Conservation (phyloP, 1,284 basidiomycete species). For the Naganishia cerealis region DNA sequence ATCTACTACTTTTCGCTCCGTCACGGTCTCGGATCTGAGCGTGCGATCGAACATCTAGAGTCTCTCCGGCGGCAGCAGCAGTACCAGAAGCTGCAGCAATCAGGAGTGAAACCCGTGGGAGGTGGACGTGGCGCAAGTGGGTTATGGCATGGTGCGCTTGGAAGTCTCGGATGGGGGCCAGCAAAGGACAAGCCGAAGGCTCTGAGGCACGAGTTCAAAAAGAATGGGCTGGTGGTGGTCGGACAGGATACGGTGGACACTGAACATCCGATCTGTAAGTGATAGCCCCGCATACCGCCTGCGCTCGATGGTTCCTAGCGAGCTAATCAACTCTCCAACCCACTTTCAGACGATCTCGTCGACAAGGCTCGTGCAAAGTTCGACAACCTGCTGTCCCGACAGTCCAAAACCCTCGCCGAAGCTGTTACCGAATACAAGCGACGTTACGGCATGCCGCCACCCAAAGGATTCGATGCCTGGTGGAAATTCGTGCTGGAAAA, state of each 20-base stretch:
- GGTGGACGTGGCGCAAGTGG: constrained; percentile 27
- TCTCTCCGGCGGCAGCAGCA: constrained; percentile 7
- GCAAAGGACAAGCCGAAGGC: constrained; percentile 21
- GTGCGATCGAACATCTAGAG: constrained; percentile 22
- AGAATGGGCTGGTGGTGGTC: constrained; percentile 32
- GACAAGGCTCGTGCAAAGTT: constrained; percentile 49
- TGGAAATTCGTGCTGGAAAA: constrained; percentile 67
- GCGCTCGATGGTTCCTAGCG: background rate
- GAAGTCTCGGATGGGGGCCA: constrained; percentile 6
- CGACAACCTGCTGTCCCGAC: constrained; percentile 46
- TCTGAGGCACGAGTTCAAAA: constrained; percentile 20
- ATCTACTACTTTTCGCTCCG: constrained; percentile 54
- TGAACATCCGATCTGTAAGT: constrained; percentile 36
- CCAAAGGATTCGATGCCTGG: constrained; percentile 55
- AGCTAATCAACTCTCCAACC: background rate
- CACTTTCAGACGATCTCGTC: constrained; percentile 46
- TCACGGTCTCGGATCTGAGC: constrained; percentile 47
- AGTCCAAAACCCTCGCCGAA: constrained; percentile 60
- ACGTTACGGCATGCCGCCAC: constrained; percentile 57
- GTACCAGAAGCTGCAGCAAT: background rate
- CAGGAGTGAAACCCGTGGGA: constrained; percentile 18
- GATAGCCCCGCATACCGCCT: background rate
- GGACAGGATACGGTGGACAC: constrained; percentile 5
- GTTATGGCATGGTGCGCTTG: constrained; percentile 27
- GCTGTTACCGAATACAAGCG: constrained; percentile 63